A percentile compares a stretch with the other conserved stretches of the same genome.
Conservation (phyloP, 441 rosid species). For the Syzygium syzygioides region DNA sequence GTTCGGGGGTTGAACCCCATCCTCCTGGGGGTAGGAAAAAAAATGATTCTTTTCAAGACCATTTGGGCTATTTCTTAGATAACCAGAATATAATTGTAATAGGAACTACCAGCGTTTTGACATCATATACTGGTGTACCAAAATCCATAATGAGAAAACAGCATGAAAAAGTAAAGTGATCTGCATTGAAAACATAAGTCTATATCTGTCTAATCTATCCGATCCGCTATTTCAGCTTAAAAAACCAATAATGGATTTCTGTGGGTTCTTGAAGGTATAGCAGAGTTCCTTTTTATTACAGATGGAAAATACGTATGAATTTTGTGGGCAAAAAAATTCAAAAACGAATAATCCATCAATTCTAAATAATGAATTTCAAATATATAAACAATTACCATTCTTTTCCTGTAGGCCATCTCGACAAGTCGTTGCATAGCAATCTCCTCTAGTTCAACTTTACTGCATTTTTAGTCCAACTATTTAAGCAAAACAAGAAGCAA, state of each 20-base stretch:
- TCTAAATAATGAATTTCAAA: not conserved
- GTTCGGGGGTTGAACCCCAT: not conserved
- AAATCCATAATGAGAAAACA: not conserved
- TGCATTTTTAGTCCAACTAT: conserved; percentile 29
- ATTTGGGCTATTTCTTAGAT: not conserved
- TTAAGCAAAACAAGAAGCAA: conserved; percentile 6
- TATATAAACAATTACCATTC: conserved; percentile 47
- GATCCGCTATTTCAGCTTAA: not conserved
- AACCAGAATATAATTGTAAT: not conserved
- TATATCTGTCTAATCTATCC: not conserved
- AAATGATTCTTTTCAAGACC: not conserved
- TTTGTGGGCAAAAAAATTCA: not conserved
- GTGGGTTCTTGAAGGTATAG: not conserved
- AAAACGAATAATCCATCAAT: not conserved
- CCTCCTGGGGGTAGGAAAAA: not conserved
- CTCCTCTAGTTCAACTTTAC: conserved; percentile 46
- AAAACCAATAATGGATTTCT: not conserved
- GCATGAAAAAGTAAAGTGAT: not conserved
- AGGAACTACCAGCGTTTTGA: not conserved
- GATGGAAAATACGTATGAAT: not conserved
- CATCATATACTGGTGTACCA: not conserved
- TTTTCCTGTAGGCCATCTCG: conserved; percentile 74
- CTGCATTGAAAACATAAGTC: not conserved
- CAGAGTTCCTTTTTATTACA: not conserved
- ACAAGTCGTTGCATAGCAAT: conserved; percentile 82